phyloP scores from a whole-genome alignment of 441 rosid species.

The Arabidopsis hybrid region DNA sequence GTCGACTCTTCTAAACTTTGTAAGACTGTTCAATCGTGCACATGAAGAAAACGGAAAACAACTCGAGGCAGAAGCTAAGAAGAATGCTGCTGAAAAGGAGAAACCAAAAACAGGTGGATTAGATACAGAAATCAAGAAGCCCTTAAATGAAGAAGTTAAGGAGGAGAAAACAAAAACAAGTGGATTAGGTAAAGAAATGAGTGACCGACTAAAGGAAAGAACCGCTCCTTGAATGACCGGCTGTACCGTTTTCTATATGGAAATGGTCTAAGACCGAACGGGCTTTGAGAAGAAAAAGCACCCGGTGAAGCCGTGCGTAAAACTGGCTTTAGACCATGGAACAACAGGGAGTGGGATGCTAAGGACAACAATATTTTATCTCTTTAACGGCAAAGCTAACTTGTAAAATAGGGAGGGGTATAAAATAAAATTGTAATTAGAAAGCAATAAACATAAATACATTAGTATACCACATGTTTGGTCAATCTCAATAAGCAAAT shows the following conservation, averaged over 20 bases:
- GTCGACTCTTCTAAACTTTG: constrained; percentile 78
- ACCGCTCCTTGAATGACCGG: not conserved
- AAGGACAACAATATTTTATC: constrained; percentile 12
- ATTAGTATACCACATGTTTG: constrained; percentile 10
- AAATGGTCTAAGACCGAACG: not conserved
- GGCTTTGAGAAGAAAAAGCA: not conserved
- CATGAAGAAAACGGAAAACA: constrained; percentile 83
- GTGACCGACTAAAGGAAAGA: constrained; percentile 4
- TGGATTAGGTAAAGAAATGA: constrained; percentile 51
- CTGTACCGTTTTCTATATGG: not conserved
- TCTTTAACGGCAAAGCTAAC: constrained; percentile 31
- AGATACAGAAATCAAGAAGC: constrained; percentile 47
- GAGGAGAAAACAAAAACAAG: constrained; percentile 24
- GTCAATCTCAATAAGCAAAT: constrained; percentile 20
- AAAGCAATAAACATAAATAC: constrained; percentile 28
- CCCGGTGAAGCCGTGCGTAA: not conserved
- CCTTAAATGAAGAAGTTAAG: constrained; percentile 25
- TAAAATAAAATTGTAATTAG: constrained; percentile 26
- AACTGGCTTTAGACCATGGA: constrained; percentile 10
- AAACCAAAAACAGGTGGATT: constrained; percentile 52
- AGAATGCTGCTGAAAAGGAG: constrained; percentile 55
- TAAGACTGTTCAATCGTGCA: constrained; percentile 78
- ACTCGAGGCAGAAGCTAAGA: constrained; percentile 72
- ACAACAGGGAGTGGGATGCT: constrained; percentile 1
- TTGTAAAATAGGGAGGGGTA: constrained; percentile 41